Percentiles rank a stretch among this genome's conserved stretches.
These are phyloP conservation scores for Phycomyces nitens DNA, from an alignment of 192 early-diverging fungal species.

Conservation along the genomic window DNA sequence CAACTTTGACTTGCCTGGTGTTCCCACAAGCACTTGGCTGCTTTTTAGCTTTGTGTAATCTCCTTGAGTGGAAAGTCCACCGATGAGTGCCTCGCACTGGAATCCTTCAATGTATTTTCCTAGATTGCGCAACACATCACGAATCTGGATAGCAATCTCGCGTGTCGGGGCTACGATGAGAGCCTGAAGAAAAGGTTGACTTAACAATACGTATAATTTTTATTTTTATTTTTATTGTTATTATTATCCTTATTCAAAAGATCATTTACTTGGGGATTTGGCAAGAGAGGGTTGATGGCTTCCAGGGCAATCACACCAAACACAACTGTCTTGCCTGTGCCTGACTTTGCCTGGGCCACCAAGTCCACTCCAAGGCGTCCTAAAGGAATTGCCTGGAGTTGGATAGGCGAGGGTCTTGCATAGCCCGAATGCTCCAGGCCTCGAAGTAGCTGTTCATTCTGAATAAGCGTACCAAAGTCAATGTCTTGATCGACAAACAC, in stretches of 20 bases:
- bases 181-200: slow-evolving; percentile 5
- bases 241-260: neutral
- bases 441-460: slow-evolving; percentile 36
- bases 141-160: slow-evolving; percentile 62
- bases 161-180: slow-evolving; percentile 59
- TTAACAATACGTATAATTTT: neutral
- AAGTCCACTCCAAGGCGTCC: slow-evolving; percentile 60
- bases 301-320: slow-evolving; percentile 62
- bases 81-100: slow-evolving; percentile 50
- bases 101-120: slow-evolving; percentile 21
- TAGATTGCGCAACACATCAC: slow-evolving; percentile 47
- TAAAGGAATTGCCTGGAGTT: slow-evolving; percentile 61
- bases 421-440: slow-evolving; percentile 49
- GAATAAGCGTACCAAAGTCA: slow-evolving; percentile 46
- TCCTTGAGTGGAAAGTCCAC: slow-evolving; percentile 45
- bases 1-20: slow-evolving; percentile 34
- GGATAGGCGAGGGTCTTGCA: slow-evolving; percentile 60
- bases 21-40: slow-evolving; percentile 54
- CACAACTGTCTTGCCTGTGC: slow-evolving; percentile 74
- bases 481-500: slow-evolving; percentile 54
- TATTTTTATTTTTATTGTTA: neutral
- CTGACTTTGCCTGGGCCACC: slow-evolving; percentile 85
- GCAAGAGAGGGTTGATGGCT: slow-evolving; percentile 28
- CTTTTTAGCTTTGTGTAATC: slow-evolving; percentile 41
- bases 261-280: slow-evolving; percentile 26